Evolutionary conservation across 768 basidiomycete genomes (phyloP).

Genomic region (Pisolithus albus): DNA sequence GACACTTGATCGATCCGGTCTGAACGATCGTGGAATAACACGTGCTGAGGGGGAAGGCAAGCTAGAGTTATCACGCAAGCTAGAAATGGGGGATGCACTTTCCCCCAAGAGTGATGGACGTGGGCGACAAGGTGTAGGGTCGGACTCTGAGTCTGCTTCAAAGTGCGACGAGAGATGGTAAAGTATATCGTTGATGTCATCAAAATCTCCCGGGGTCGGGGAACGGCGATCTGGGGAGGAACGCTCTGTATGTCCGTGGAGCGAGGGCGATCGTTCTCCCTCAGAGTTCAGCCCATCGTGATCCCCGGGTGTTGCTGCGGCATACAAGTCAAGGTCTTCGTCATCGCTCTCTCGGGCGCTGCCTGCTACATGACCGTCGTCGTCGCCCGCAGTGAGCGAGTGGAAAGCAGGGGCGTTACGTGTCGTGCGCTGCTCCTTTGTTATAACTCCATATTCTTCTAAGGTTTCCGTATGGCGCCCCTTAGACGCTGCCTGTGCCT

Average conservation of each 20-base stretch:
- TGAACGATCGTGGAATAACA: conserved; percentile 32
- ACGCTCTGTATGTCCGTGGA: conserved; percentile 17
- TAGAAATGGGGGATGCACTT: conserved; percentile 26
- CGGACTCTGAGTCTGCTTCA: conserved; percentile 46
- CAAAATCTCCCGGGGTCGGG: conserved; percentile 51
- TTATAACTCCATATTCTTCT: conserved; percentile 40
- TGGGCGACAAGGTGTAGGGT: conserved; percentile 31
- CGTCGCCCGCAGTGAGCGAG: conserved; percentile 55
- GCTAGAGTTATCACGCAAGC: conserved; percentile 17
- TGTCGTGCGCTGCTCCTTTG: conserved; percentile 46
- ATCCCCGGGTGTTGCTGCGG: conserved; percentile 29
- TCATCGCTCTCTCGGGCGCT: conserved; percentile 29
- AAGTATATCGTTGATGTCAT: conserved; percentile 71
- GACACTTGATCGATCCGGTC: conserved; percentile 23
- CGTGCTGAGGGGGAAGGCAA: conserved; percentile 16
- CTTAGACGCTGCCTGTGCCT: conserved; percentile 49
- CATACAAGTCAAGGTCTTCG: conserved; percentile 51
- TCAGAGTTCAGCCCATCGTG: conserved; percentile 20
- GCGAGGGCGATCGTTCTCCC: conserved; percentile 28
- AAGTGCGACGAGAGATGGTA: conserved; percentile 68
- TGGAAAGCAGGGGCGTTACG: conserved; percentile 74
- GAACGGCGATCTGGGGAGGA: conserved; percentile 39
- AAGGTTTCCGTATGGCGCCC: conserved; percentile 41
- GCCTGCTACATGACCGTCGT: conserved; percentile 16
- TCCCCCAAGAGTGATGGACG: conserved; percentile 33